phyloP scores from a whole-genome alignment of 176 grass and related monocot genomes.

The barley (Hordeum vulgare) region DNA sequence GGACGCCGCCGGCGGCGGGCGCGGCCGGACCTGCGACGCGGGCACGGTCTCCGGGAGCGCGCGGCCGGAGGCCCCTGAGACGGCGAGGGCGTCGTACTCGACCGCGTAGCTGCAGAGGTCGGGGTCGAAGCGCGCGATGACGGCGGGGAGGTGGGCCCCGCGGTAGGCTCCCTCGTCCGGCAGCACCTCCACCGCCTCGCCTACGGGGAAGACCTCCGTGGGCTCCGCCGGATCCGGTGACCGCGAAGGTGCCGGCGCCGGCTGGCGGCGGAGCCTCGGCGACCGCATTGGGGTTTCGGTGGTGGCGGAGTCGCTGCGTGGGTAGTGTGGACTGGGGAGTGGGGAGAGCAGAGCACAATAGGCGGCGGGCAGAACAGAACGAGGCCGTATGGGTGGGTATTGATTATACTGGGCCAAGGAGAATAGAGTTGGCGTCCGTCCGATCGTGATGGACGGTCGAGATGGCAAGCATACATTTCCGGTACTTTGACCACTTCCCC shows the following conservation, averaged over 20 bases:
- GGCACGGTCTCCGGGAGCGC: constrained; percentile 34
- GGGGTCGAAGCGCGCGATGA: constrained; percentile 22
- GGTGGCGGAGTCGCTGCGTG: neutral
- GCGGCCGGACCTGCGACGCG: constrained; percentile 44
- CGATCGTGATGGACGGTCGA: too few relatives aligned
- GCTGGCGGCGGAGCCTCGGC: constrained; percentile 20
- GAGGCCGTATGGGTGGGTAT: neutral
- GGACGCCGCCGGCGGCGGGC: constrained; percentile 13
- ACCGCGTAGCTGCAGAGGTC: constrained; percentile 41
- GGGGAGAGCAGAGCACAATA: neutral
- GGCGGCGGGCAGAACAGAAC: neutral
- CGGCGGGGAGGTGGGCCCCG: constrained; percentile 41
- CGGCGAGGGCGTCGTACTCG: constrained; percentile 33
- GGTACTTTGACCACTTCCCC: too few relatives aligned
- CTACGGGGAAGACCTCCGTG: neutral
- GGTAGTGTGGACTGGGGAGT: neutral
- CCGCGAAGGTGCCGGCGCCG: neutral
- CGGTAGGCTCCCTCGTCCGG: constrained; percentile 32
- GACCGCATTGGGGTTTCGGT: constrained; percentile 16
- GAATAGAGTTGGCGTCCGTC: too few relatives aligned
- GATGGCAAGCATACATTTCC: too few relatives aligned
- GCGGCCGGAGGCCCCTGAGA: neutral
- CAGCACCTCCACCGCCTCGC: constrained; percentile 45
- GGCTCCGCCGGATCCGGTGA: neutral
- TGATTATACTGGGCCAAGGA: too few relatives aligned